Evolutionary conservation across 345 rosid genomes (phyloP), one percentile per base, ranked within the genome.

Genomic region (Syzygium oleosum): DNA sequence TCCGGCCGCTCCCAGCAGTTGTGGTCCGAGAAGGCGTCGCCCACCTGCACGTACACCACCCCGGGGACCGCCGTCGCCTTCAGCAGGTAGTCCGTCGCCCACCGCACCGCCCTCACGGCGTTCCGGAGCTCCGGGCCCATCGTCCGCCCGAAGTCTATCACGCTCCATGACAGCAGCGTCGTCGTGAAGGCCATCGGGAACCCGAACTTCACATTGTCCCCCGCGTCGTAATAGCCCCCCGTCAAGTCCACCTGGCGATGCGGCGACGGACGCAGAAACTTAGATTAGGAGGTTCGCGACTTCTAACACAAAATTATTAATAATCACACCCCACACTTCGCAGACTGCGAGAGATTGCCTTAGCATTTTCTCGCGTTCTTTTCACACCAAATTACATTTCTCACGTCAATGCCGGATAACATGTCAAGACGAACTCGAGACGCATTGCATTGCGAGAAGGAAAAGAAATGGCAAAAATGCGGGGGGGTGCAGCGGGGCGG

Each of bases 181-280:
- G 98, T 92, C 19, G 99, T 96, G 90, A 96, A 98, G 25, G 99
- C 99, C 99, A 98, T 96, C 12, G 99, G 99, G 80, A 98, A 95
- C 2, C 99, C 99, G 85, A 97, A 97, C 92, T 96, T 97, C 21
- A 97, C 89, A 68, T 97, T 97, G 90, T 97, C 99, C 86, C 99
- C 99, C 7, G 99, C 99, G 90, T 97, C 99, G 91, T 97, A 97
- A 92, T 96, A 97, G 6, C 99, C 99, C 2, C 99, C 99, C 1
- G 94, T 92, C 54, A 98, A 91, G 90, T 98, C 94, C 61, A 96
- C 97, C 95, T 96, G 92, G 38, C 56, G 53, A 49, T 21, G 86
- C 63, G 25, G 51, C 41, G 7, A 29, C 3, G 46, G 14, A 58
- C 63, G 43, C 52, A 52, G 21, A 51, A 13, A 53, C 85, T 21